Evolutionary conservation across 2,329 filamentous ascomycete genomes (phyloP).

Genomic region (Sporothrix humicola): DNA sequence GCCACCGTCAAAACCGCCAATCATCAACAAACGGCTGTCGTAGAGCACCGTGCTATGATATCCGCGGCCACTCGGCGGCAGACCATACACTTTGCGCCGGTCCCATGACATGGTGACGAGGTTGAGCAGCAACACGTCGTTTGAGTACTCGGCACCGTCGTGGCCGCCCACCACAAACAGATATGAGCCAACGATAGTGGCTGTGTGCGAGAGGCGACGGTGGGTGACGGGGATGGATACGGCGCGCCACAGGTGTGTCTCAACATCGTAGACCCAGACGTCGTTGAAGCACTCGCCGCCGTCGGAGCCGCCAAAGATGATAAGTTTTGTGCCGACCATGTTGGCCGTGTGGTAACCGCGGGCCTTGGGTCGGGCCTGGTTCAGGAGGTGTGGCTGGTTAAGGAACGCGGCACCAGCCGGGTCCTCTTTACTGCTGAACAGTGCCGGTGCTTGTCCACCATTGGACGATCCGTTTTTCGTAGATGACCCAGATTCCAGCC

Average conservation of each 20-base stretch:
- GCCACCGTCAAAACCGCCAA: conserved; percentile 71
- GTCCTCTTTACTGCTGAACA: conserved; percentile 6
- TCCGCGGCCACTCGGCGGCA: conserved; percentile 66
- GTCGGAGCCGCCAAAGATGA: conserved; percentile 73
- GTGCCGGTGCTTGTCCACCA: neutral
- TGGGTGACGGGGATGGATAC: conserved; percentile 66
- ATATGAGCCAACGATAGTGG: conserved; percentile 72
- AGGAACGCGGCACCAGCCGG: conserved; percentile 42
- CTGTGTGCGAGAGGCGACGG: conserved; percentile 69
- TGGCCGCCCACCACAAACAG: conserved; percentile 73
- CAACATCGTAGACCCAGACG: conserved; percentile 75
- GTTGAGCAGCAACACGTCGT: conserved; percentile 71
- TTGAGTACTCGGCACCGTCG: conserved; percentile 72
- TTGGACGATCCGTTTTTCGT: conserved; percentile 15
- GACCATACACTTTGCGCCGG: conserved; percentile 67
- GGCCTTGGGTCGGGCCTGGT: conserved; percentile 59
- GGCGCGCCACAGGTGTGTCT: conserved; percentile 63
- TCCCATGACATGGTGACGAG: conserved; percentile 78
- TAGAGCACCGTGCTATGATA: conserved; percentile 71
- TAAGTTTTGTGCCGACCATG: conserved; percentile 74
- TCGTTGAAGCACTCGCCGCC: conserved; percentile 75
- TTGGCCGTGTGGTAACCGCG: conserved; percentile 75
- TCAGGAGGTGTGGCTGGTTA: conserved; percentile 22
- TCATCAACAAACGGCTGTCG: conserved; percentile 67
- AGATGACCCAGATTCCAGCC: conserved; percentile 14